Conservation (phyloP, 2,329 filamentous ascomycete species). For the Alternaria brassicae region DNA sequence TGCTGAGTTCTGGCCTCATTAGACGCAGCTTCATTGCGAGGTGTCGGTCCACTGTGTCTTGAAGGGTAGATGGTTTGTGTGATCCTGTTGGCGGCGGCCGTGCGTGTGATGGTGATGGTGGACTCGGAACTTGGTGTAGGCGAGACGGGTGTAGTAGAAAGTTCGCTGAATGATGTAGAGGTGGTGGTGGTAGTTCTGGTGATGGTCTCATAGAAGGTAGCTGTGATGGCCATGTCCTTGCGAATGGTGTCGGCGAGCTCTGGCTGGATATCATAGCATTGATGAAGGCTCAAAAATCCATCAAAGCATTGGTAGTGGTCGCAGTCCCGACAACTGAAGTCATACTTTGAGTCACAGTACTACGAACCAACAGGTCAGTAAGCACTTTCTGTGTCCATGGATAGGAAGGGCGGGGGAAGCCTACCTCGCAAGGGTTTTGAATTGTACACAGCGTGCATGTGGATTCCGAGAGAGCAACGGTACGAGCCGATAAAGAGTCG, state of each 20-base stretch:
- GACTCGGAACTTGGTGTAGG: background rate
- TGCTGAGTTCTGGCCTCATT: background rate
- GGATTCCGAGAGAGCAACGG: background rate
- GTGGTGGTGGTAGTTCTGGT: background rate
- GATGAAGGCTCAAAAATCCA: background rate
- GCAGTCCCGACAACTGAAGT: background rate
- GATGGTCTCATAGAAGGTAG: background rate
- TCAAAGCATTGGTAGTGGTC: constrained; percentile 1
- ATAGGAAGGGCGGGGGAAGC: background rate
- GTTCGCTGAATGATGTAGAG: background rate
- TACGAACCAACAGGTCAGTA: background rate
- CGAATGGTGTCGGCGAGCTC: background rate
- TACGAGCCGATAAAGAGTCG: background rate
- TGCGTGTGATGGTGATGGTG: background rate
- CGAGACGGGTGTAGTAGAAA: background rate
- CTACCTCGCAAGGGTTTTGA: background rate
- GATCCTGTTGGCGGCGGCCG: background rate
- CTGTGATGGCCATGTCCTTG: background rate
- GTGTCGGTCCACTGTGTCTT: background rate
- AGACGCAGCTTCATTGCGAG: background rate
- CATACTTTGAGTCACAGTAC: background rate
- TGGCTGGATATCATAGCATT: background rate
- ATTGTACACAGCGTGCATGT: background rate
- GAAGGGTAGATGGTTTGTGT: background rate
- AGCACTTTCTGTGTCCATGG: background rate